A percentile compares a stretch with the other conserved stretches of the same genome.
Evolutionary conservation across 176 grass and related monocot genomes (phyloP).

Genomic region (Triticum urartu): DNA sequence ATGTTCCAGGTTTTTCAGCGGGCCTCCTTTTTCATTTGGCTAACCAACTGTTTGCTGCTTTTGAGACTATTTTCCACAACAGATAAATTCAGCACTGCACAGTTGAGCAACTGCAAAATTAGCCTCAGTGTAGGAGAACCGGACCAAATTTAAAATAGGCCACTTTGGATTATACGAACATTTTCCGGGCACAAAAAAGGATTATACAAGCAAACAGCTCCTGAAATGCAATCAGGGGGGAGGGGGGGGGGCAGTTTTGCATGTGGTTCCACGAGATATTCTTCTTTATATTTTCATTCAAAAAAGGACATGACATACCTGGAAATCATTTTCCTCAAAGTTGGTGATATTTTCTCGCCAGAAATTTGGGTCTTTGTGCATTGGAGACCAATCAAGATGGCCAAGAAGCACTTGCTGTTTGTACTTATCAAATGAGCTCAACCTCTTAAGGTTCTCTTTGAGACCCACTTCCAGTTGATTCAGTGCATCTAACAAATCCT

Average conservation of each 20-base stretch:
- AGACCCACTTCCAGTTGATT: slow-evolving; percentile 87
- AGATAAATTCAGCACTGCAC: neutral
- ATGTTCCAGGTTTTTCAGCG: neutral
- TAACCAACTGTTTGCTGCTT: neutral
- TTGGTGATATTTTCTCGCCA: slow-evolving; percentile 95
- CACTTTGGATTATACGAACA: slow-evolving; percentile 14
- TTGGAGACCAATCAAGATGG: slow-evolving; percentile 95
- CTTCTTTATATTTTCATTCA: neutral
- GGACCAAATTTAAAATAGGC: neutral
- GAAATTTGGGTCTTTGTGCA: slow-evolving; percentile 96
- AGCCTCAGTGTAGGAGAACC: neutral
- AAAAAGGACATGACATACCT: slow-evolving; percentile 52
- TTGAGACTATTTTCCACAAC: neutral
- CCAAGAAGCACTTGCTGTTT: slow-evolving; percentile 96
- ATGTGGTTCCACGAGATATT: neutral
- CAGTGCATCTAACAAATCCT: slow-evolving; percentile 94
- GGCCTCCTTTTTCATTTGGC: neutral
- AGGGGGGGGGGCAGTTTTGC: neutral
- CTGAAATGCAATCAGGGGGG: neutral
- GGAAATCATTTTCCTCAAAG: slow-evolving; percentile 99
- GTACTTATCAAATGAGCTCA: slow-evolving; percentile 98
- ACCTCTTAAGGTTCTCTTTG: slow-evolving; percentile 75
- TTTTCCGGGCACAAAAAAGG: neutral
- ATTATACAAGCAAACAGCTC: slow-evolving; percentile 1
- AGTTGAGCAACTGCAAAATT: neutral